These are phyloP conservation scores for Leccinum sublutescens DNA, from an alignment of 768 basidiomycete genomes.

Conservation along the genomic window DNA sequence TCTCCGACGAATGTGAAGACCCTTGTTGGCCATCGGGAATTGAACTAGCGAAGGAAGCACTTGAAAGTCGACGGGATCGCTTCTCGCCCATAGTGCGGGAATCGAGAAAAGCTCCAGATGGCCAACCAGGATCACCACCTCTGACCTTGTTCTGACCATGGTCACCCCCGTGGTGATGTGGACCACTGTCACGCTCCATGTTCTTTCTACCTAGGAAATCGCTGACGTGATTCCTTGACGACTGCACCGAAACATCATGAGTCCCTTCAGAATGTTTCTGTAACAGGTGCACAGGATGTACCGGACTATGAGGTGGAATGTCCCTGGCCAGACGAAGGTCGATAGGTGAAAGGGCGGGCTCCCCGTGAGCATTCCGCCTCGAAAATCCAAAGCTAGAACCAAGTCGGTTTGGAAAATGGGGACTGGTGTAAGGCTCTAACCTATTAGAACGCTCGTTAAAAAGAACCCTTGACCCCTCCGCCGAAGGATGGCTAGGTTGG, in stretches of 20 bases:
- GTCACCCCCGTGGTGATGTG: constrained; percentile 12
- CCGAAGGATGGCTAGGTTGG: constrained; percentile 44
- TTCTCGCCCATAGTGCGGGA: constrained; percentile 17
- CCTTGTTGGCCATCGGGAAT: constrained; percentile 20
- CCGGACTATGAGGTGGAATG: constrained; percentile 38
- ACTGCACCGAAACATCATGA: constrained; percentile 15
- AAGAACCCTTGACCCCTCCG: constrained; percentile 68
- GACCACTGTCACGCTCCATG: constrained; percentile 17
- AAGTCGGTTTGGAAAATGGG: constrained; percentile 44
- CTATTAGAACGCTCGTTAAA: constrained; percentile 95
- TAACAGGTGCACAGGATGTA: constrained; percentile 51
- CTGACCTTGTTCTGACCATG: constrained; percentile 19
- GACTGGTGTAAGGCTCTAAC: constrained; percentile 74
- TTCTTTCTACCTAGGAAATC: constrained; percentile 20
- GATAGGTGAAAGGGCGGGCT: constrained; percentile 37
- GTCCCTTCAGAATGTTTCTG: constrained; percentile 47
- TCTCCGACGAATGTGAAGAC: constrained; percentile 22
- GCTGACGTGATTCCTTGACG: constrained; percentile 18
- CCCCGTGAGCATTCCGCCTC: constrained; percentile 47
- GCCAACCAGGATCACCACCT: constrained; percentile 15
- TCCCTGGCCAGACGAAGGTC: constrained; percentile 51
- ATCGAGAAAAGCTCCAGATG: constrained; percentile 17
- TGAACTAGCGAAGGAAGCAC: constrained; percentile 21
- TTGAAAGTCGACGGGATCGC: constrained; percentile 25
- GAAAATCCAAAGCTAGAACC: constrained; percentile 33